Evolutionary conservation across 768 basidiomycete genomes (phyloP).

Genomic region (Phanerochaete sordida): DNA sequence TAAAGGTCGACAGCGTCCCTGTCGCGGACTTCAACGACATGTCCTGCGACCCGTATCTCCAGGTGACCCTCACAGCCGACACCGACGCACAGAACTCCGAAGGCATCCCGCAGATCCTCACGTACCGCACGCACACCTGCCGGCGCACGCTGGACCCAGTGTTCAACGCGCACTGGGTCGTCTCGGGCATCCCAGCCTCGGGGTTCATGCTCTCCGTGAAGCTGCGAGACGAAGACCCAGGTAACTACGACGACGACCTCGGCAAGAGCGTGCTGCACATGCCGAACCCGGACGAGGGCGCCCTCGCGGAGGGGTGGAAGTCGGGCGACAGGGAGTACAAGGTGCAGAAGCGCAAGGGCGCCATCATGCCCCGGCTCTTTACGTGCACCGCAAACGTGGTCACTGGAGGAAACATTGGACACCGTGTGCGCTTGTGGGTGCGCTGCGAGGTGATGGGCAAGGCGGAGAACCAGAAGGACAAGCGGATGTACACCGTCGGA

Average conservation of each 20-base stretch:
- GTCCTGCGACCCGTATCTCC: slow-evolving; percentile 26
- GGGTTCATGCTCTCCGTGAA: slow-evolving; percentile 21
- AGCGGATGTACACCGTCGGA: slow-evolving; percentile 37
- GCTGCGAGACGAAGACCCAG: slow-evolving; percentile 25
- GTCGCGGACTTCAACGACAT: slow-evolving; percentile 23
- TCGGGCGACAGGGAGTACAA: slow-evolving; percentile 28
- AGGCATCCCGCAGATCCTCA: slow-evolving; percentile 9
- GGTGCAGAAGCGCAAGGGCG: slow-evolving; percentile 30
- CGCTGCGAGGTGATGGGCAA: slow-evolving; percentile 30
- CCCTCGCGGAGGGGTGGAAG: slow-evolving; percentile 23
- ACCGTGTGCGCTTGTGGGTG: slow-evolving; percentile 25
- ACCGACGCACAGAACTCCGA: neutral
- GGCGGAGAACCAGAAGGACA: slow-evolving; percentile 25
- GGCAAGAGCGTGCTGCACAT: slow-evolving; percentile 21
- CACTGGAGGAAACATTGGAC: slow-evolving; percentile 24
- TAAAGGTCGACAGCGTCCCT: slow-evolving; percentile 19
- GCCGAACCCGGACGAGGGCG: slow-evolving; percentile 14
- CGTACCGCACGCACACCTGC: slow-evolving; percentile 23
- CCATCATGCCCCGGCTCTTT: slow-evolving; percentile 20
- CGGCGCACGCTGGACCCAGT: slow-evolving; percentile 21
- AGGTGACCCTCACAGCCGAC: slow-evolving; percentile 16
- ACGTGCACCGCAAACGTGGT: slow-evolving; percentile 26
- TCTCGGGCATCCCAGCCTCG: slow-evolving; percentile 21
- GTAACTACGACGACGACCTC: slow-evolving; percentile 22
- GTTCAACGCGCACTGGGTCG: slow-evolving; percentile 24